Evolutionary conservation across 148 eudicot species (phyloP).

Genomic region (Selenicereus undatus): DNA sequence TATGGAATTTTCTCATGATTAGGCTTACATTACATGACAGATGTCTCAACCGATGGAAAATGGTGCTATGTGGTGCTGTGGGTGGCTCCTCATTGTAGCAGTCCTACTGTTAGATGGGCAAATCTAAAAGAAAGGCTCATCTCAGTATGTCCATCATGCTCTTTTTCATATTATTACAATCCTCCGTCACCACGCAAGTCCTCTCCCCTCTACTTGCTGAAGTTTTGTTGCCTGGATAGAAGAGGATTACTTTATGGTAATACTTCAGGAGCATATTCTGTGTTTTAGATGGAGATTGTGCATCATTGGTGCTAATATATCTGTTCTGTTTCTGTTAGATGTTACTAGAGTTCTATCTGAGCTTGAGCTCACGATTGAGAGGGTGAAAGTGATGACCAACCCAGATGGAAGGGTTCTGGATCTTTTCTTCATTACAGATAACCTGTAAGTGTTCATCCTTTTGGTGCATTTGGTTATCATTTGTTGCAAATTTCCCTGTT

Average conservation of each 20-base stretch:
- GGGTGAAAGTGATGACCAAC: constrained; percentile 78
- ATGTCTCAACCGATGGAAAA: constrained; percentile 76
- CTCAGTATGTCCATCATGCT: constrained; percentile 60
- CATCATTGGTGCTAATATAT: constrained; percentile 2
- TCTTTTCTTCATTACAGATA: constrained; percentile 73
- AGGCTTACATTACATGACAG: constrained; percentile 29
- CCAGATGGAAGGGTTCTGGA: constrained; percentile 77
- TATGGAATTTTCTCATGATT: constrained; percentile 11
- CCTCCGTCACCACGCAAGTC: constrained; percentile 42
- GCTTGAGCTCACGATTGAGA: constrained; percentile 67
- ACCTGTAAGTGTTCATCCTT: constrained; percentile 45
- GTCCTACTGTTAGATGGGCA: constrained; percentile 43
- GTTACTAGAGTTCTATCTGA: constrained; percentile 70
- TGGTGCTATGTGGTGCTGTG: constrained; percentile 77
- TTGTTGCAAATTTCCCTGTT: neutral
- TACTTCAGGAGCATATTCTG: neutral
- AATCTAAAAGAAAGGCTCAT: constrained; percentile 65
- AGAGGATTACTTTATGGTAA: constrained; percentile 74
- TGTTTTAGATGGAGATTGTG: neutral
- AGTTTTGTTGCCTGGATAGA: constrained; percentile 58
- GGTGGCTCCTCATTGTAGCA: constrained; percentile 60
- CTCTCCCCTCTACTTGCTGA: constrained; percentile 55
- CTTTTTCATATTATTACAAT: constrained; percentile 44
- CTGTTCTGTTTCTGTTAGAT: constrained; percentile 38
- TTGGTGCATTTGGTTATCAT: neutral